Evolutionary conservation across 768 basidiomycete species (phyloP).

Genomic region (Naematelia encephala): DNA sequence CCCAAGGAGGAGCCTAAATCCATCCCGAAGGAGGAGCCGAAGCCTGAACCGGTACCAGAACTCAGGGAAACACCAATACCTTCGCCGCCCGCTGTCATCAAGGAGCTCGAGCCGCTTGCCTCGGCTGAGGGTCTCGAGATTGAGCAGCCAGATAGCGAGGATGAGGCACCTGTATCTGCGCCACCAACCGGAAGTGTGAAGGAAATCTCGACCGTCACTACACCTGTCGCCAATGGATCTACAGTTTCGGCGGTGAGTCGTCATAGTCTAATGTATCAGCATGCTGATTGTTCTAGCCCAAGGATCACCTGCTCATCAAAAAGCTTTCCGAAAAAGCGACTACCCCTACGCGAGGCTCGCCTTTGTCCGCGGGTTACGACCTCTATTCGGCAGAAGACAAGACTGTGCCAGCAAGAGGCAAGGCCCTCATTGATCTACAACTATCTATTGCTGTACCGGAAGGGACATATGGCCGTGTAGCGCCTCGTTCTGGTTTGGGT

Average conservation of each 20-base stretch:
- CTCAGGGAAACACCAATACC: not conserved
- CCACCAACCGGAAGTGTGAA: not conserved
- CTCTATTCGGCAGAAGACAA: conserved; percentile 87
- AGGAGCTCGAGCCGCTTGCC: conserved; percentile 14
- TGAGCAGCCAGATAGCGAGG: conserved; percentile 40
- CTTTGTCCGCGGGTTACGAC: conserved; percentile 87
- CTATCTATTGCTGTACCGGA: conserved; percentile 86
- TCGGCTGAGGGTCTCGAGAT: conserved; percentile 37
- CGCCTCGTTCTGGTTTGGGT: conserved; percentile 95
- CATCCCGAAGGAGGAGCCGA: conserved; percentile 15
- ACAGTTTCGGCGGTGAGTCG: not conserved
- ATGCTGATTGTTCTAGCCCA: conserved; percentile 22
- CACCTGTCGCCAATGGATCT: conserved; percentile 1
- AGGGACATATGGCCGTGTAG: conserved; percentile 93
- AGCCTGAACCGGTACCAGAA: conserved; percentile 5
- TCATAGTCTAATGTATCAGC: not conserved
- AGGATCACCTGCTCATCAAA: conserved; percentile 58
- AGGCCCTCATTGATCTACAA: conserved; percentile 86
- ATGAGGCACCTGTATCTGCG: conserved; percentile 22
- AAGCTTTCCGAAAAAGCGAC: conserved; percentile 76
- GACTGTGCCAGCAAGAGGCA: conserved; percentile 77
- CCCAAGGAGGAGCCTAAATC: conserved; percentile 1
- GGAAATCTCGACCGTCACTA: conserved; percentile 3
- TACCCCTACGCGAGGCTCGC: conserved; percentile 79
- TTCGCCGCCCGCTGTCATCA: conserved; percentile 4